Evolutionary conservation across 768 basidiomycete species (phyloP), one percentile per base, ranked within the genome.

Genomic region (Cystobasidiopsis lactophilus): DNA sequence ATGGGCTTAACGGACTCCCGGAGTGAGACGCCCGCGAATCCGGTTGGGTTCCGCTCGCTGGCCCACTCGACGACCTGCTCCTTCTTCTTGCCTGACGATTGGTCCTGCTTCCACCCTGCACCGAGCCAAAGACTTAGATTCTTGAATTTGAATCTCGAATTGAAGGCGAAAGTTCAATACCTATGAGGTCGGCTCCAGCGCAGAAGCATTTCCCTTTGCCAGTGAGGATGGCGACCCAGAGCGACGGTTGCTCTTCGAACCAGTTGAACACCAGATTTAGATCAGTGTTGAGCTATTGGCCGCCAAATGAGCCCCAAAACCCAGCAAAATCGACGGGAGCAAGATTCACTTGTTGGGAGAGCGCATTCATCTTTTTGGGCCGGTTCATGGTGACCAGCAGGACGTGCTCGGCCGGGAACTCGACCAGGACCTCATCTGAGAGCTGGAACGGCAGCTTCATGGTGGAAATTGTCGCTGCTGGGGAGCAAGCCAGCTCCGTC

Each of bases 341-440:
- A 4, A 24, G 5, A 51, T 11, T 51, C 47, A n/a, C 76, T 5
- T 65, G 68, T 5, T 74, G 73, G 0, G 76, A 75, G 71, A 86
- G 74, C 1, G 85, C 81, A 60, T 88, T 85, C 62, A 82, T 73
- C 5, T 72, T 64, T 50, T 71, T 69, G 0, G 82, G 82, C 5
- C 82, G 72, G 66, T 85, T 85, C 56, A 79, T 63, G 13, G 73
- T 71, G 27, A 80, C 58, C 16, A 74, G 68, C 23, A 57, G 31
- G 39, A 57, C 41, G 38, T 55, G 44, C 19, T 53, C 53, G 38
- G 23, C 27, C 19, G 55, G 52, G 40, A 57, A 53, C 14, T 40
- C 18, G 3, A 57, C 53, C 33, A 47, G 44, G 48, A 57, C 43
- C 21, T 44, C 44, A 3, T 52, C 50, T 21, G 45, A 26, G 4